These are phyloP conservation scores for Cercospora janseana DNA, from an alignment of 2,329 filamentous ascomycete species.

Conservation along the genomic window DNA sequence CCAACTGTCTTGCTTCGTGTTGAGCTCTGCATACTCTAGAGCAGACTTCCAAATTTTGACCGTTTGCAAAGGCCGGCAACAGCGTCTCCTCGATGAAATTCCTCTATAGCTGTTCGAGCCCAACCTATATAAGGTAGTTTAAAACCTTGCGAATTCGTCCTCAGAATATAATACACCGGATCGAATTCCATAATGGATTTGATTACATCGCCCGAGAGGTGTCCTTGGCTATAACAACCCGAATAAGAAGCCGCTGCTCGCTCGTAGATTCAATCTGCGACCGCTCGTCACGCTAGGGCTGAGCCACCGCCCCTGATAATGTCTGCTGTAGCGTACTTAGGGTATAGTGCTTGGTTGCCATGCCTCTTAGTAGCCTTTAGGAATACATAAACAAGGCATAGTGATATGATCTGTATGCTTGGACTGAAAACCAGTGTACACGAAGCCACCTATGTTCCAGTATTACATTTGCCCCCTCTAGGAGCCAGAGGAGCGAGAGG, in stretches of 20 bases:
- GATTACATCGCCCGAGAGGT: not conserved
- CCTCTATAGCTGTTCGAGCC: constrained; percentile 1
- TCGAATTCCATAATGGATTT: not conserved
- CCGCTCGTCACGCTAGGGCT: not conserved
- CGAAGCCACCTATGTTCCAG: constrained; percentile 43
- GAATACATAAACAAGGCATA: constrained; percentile 2
- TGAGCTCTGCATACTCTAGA: not conserved
- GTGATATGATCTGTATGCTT: not conserved
- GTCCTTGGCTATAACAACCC: constrained; percentile 1
- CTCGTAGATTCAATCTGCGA: constrained; percentile 1
- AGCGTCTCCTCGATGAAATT: not conserved
- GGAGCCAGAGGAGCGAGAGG: constrained; percentile 61
- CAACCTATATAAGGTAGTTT: not conserved
- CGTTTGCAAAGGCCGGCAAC: not conserved
- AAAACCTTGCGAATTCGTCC: not conserved
- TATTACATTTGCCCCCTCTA: constrained; percentile 19
- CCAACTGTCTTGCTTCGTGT: constrained; percentile 1
- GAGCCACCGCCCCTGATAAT: not conserved
- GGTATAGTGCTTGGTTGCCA: not conserved
- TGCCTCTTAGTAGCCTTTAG: not conserved
- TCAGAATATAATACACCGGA: not conserved
- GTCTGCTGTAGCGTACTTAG: not conserved
- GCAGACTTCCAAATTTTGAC: constrained; percentile 2
- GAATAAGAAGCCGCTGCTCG: not conserved
- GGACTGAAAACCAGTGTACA: constrained; percentile 58